These are phyloP conservation scores for Rhizodiscina lignyota DNA, from an alignment of 495 filamentous ascomycete species.

Conservation along the genomic window DNA sequence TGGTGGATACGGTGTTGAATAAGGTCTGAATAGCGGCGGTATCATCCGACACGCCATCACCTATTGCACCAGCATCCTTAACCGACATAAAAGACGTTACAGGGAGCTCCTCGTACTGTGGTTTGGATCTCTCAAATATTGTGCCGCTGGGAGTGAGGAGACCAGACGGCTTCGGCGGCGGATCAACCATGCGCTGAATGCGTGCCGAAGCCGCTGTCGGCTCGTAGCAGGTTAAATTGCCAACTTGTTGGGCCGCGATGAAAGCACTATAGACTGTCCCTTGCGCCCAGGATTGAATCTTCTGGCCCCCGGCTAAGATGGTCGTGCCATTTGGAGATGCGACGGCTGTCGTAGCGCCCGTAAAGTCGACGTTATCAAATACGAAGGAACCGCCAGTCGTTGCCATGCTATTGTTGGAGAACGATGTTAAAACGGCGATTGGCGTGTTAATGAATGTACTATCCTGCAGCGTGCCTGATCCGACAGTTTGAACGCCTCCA, in stretches of 20 bases:
- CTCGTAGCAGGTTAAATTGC: constrained; percentile 9
- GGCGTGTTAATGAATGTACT: constrained; percentile 57
- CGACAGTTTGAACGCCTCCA: constrained; percentile 43
- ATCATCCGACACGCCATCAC: constrained; percentile 57
- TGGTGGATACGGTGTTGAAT: constrained; percentile 39
- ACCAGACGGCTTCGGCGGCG: constrained; percentile 35
- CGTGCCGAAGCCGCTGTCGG: constrained; percentile 7
- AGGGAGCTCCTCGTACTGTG: constrained; percentile 51
- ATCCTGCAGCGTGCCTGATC: constrained; percentile 70
- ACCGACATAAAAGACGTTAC: constrained; percentile 53
- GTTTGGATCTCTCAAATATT: constrained; percentile 51
- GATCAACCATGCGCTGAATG: constrained; percentile 32
- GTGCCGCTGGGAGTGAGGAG: constrained; percentile 38
- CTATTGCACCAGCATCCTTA: constrained; percentile 60
- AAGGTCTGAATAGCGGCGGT: constrained; percentile 54
- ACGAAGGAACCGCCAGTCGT: constrained; percentile 61
- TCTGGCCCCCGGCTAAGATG: constrained; percentile 52
- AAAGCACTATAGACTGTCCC: constrained; percentile 23
- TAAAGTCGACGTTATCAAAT: constrained; percentile 75
- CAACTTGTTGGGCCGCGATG: neutral
- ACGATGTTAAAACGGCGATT: constrained; percentile 59
- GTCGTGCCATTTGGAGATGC: constrained; percentile 31
- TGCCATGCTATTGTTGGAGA: constrained; percentile 34
- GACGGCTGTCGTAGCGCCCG: constrained; percentile 36
- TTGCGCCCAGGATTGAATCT: constrained; percentile 55